Evolutionary conservation across 805 yeast genomes (phyloP).

Genomic region (Hanseniaspora occidentalis): DNA sequence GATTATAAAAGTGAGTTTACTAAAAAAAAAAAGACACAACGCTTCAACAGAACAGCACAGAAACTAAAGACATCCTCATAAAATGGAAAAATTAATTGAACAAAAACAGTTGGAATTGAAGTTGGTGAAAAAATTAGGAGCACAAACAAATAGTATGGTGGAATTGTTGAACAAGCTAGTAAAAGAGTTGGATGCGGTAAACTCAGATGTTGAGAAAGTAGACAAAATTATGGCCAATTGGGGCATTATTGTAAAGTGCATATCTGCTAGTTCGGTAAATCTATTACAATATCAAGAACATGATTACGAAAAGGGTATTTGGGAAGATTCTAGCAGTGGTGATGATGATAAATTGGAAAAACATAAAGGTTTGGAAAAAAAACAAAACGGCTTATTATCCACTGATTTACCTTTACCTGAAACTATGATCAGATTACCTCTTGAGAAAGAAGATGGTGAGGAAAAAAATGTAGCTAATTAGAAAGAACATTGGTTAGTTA

Average conservation of each 20-base stretch:
- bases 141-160: constrained; percentile 18
- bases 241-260: constrained; percentile 21
- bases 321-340: constrained; percentile 8
- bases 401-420: constrained; percentile 54
- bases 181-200: constrained; percentile 8
- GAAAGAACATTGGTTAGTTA: too few relatives aligned
- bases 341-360: constrained; percentile 10
- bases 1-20: background rate
- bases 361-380: too few relatives aligned
- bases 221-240: constrained; percentile 19
- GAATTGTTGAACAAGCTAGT: constrained; percentile 12
- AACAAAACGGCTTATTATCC: too few relatives aligned
- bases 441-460: too few relatives aligned
- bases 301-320: constrained; percentile 21
- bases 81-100: constrained; percentile 3
- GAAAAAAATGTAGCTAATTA: too few relatives aligned
- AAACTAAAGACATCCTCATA: background rate
- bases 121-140: constrained; percentile 16
- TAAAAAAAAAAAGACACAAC: background rate
- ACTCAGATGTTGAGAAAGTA: constrained; percentile 16
- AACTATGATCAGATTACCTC: constrained; percentile 48
- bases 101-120: constrained; percentile 17
- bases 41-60: background rate
- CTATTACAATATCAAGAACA: constrained; percentile 20
- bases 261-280: constrained; percentile 22